Evolutionary conservation across 805 yeast species (phyloP).

Genomic region (Candida piceae): DNA sequence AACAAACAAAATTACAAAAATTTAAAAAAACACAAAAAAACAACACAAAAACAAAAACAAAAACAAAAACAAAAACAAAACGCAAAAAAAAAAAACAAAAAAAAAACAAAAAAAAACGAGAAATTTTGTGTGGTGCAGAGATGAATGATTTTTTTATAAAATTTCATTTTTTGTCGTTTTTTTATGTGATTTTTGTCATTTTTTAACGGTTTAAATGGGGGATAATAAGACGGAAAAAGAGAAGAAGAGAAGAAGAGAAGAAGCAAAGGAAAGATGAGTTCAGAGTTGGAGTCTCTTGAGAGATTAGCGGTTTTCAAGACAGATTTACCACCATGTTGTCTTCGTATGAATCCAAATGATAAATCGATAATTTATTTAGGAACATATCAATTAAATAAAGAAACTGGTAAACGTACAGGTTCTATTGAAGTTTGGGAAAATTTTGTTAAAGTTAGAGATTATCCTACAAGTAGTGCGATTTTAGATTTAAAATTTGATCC

Average conservation of each 20-base stretch:
- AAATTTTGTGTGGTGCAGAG: background rate
- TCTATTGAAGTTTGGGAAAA: conserved; percentile 37
- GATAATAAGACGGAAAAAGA: no score
- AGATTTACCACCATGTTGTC: conserved; percentile 77
- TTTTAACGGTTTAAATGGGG: no score
- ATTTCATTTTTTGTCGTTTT: no score
- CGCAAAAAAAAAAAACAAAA: background rate
- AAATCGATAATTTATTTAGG: conserved; percentile 56
- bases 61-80: no score
- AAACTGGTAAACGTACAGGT: conserved; percentile 53
- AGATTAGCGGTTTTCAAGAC: conserved; percentile 36
- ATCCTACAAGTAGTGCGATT: conserved; percentile 54
- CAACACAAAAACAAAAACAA: no score
- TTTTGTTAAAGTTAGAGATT: conserved; percentile 6
- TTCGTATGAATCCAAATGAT: conserved; percentile 53
- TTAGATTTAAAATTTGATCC: conserved; percentile 73
- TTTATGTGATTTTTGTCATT: no score
- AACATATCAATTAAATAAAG: conserved; percentile 68
- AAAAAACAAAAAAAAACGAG: background rate
- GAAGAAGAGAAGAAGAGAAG: no score
- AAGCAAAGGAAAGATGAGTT: background rate
- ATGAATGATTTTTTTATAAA: background rate
- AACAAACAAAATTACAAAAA: no score
- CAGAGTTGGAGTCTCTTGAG: conserved; percentile 1
- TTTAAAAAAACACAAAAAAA: no score